Evolutionary conservation across 78 protist genomes (phyloP), one percentile per base, ranked within the genome.

Genomic region (Mastigamoeba balamuthi): DNA sequence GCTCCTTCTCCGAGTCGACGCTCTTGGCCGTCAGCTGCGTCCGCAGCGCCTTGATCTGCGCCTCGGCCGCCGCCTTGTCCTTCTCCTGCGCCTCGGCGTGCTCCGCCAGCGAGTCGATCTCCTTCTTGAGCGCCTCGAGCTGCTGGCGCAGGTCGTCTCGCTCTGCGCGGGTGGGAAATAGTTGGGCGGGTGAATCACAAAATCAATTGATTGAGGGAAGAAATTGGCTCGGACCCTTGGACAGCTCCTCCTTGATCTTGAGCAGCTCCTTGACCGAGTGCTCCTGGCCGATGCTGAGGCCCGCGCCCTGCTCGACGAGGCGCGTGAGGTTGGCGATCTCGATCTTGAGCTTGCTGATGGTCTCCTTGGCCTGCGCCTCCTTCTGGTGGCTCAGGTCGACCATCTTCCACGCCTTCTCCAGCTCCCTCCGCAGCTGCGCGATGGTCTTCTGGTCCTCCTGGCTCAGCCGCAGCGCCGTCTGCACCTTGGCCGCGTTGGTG

Each of bases 261-360:
- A 75, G 1, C 17, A 94, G 84, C 74, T 91, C 95, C 44, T 82
- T 73, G n/a, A 94, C 83, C 0, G 90, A 42, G 38, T 74, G 72
- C 82, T 94, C 93, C 68, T 94, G 92, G 10, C 91, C 90, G 1
- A 79, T 1, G 25, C 72, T 58, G n/a, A 93, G 66, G 5, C 88
- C 93, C 0, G 93, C 78, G 4, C 91, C 94, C 40, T 93, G 89
- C 39, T 89, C 93, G 39, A 91, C 89, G 5, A 88, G 88, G 25
- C 65, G 23, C 28, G 42, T 35, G 28, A 93, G 88, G 29, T 85
- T 77, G 39, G 75, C 53, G 35, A 88, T 84, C 69, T 94, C 97
- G 1, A 37, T 25, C 66, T 87, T 86, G 35, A 94, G 85, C 73
- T 79, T 80, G 28, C 85, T 75, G 66, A 94, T 86, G 68, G 94